Percentiles rank a stretch among this genome's conserved stretches.
phyloP scores from a whole-genome alignment of 495 filamentous ascomycete genomes.

The Pseudomonodictys pantanalensis region DNA sequence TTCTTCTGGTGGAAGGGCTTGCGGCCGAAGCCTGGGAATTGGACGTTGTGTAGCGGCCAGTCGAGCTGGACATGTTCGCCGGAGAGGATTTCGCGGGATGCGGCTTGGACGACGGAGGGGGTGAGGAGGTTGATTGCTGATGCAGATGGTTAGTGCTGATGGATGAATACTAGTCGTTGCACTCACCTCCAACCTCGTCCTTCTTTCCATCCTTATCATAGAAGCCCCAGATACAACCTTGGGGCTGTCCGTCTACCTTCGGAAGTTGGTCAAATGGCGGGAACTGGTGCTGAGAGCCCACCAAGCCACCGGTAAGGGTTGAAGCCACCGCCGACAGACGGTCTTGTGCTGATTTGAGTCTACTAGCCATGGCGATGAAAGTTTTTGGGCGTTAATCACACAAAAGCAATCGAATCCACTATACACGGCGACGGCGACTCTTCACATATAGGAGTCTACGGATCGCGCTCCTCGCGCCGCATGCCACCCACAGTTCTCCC shows the following conservation, averaged over 20 bases:
- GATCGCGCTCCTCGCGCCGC: too few relatives aligned
- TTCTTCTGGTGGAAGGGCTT: constrained; percentile 53
- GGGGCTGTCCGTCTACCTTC: constrained; percentile 56
- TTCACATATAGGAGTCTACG: too few relatives aligned
- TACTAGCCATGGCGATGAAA: not conserved
- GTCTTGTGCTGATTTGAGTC: constrained; percentile 18
- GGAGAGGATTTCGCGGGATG: constrained; percentile 50
- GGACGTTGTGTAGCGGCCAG: constrained; percentile 43
- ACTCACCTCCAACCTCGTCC: constrained; percentile 52
- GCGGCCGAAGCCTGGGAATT: constrained; percentile 48
- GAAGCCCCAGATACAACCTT: constrained; percentile 65
- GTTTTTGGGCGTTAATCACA: too few relatives aligned
- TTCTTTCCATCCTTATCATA: constrained; percentile 61
- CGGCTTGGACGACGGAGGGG: constrained; percentile 50
- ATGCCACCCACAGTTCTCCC: too few relatives aligned
- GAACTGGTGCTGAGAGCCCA: constrained; percentile 14
- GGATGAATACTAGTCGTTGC: not conserved
- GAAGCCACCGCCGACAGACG: constrained; percentile 9
- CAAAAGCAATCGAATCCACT: too few relatives aligned
- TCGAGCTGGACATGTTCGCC: constrained; percentile 51
- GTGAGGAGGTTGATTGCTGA: constrained; percentile 55
- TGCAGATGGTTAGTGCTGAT: not conserved
- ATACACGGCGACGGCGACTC: too few relatives aligned
- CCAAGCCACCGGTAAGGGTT: constrained; percentile 6
- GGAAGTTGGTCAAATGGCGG: constrained; percentile 59